Evolutionary conservation across 2,329 filamentous ascomycete species (phyloP).

Genomic region (Fusarium domesticum): DNA sequence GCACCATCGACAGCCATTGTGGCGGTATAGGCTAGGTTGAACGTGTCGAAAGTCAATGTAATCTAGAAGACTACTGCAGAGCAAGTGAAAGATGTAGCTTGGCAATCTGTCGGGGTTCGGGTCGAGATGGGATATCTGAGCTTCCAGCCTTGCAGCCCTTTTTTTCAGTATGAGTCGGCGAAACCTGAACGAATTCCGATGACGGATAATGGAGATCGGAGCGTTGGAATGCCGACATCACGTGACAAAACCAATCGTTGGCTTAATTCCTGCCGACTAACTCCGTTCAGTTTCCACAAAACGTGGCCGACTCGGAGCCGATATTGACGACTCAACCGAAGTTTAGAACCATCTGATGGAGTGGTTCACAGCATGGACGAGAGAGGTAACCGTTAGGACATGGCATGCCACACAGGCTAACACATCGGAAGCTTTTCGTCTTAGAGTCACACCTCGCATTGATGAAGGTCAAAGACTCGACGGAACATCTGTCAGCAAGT

Average conservation of each 20-base stretch:
- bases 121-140: too few species aligned
- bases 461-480: too few species aligned
- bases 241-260: conserved; percentile 13
- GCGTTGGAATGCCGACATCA: conserved; percentile 3
- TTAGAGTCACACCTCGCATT: too few species aligned
- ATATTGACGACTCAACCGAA: conserved; percentile 2
- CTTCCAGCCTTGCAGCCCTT: background rate
- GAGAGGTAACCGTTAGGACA: background rate
- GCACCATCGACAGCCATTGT: conserved; percentile 34
- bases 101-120: background rate
- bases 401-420: background rate
- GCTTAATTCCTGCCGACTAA: conserved; percentile 31
- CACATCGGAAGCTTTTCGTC: conserved; percentile 5
- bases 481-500: too few species aligned
- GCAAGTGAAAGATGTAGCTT: background rate
- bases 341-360: background rate
- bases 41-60: too few species aligned
- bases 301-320: conserved; percentile 23
- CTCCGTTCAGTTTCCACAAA: conserved; percentile 16
- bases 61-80: background rate
- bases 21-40: background rate
- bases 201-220: background rate
- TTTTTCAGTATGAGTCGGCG: background rate
- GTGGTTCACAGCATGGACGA: too few species aligned
- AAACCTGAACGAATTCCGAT: background rate